Base-by-base conservation (phyloP, 805 yeast species). In the Kodamaea hsintzibuensis region DNA sequence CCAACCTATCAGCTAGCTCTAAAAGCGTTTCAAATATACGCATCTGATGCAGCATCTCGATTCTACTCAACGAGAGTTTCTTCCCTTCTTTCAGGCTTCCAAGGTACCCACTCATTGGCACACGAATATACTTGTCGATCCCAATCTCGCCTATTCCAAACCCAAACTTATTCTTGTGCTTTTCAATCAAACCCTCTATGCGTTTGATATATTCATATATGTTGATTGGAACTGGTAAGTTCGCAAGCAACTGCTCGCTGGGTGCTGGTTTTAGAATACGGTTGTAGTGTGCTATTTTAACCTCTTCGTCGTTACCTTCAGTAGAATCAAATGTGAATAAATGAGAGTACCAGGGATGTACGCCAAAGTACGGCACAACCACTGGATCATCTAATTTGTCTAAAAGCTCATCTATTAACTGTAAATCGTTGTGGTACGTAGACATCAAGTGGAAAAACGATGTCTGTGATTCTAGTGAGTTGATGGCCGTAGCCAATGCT, bases 291-390 rank as follows among this genome's bases (percentile, higher is more conserved):
- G 56, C 63, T 14, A 42, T 16, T 59, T 85, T 86, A 35, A 62
- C 58, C 1, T 60, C 62, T 1, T 50, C 42, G 1, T 54, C 60
- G 2, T 56, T 50, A 6, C 42, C 55, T 14, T 22, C 55, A 16
- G 7, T 52, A 2, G 14, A 14, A 0, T 60, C 55, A 1, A 60
- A 65, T n/a, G 80, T 71, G 57, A 83, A 86, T 16, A 86, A 58
- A 66, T 92, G 96, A 2, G 84, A 70, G 62, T 82, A 92, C 98
- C 98, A 93, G 0, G 99, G 99, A 68, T 93, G 99, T 1, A 91
- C 73, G 0, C 98, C 96, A 62, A 82, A 81, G 40, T 81, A 80
- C 0, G 86, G 81, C 7, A 72, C 64, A 1, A 79, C 56, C 2
- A 50, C 42, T 8, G 60, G 54, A 18, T 52, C 30, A 16, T 47